phyloP scores from a whole-genome alignment of 176 grass and related monocot genomes.

The Eleusine indica region DNA sequence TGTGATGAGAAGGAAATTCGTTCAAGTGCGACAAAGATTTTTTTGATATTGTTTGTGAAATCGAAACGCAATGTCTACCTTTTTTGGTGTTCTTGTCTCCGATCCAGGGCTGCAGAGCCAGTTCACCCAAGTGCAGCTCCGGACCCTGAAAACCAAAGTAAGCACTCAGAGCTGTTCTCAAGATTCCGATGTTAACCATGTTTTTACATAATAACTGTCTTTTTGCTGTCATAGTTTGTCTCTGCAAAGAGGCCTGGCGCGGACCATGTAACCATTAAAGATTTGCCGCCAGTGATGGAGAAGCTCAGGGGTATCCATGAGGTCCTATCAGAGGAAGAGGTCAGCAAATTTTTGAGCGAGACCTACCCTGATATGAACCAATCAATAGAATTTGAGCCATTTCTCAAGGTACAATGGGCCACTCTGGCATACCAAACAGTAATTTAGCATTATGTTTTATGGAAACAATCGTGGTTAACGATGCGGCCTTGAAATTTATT shows the following conservation, averaged over 20 bases:
- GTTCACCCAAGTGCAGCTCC: conserved; percentile 98
- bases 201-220: neutral
- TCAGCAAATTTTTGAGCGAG: conserved; percentile 52
- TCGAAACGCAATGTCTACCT: conserved; percentile 68
- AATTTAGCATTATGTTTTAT: neutral
- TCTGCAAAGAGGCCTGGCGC: conserved; percentile 46
- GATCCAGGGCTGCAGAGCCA: conserved; percentile 92
- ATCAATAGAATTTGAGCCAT: conserved; percentile 84
- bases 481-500: conserved; percentile 25
- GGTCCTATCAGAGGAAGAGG: conserved; percentile 68
- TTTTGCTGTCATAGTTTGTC: conserved; percentile 43
- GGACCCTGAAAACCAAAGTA: conserved; percentile 84
- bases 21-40: neutral
- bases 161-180: conserved; percentile 2
- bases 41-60: neutral
- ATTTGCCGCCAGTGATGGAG: conserved; percentile 78
- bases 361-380: conserved; percentile 65
- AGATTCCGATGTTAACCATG: neutral
- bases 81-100: conserved; percentile 81
- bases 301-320: conserved; percentile 80
- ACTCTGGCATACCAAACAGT: neutral
- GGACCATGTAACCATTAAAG: conserved; percentile 66
- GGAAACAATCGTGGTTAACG: neutral
- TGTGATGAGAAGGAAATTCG: neutral
- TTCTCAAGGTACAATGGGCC: conserved; percentile 67